phyloP scores from a whole-genome alignment of 805 yeast species.

The Cyberlindnera mississippiensis region DNA sequence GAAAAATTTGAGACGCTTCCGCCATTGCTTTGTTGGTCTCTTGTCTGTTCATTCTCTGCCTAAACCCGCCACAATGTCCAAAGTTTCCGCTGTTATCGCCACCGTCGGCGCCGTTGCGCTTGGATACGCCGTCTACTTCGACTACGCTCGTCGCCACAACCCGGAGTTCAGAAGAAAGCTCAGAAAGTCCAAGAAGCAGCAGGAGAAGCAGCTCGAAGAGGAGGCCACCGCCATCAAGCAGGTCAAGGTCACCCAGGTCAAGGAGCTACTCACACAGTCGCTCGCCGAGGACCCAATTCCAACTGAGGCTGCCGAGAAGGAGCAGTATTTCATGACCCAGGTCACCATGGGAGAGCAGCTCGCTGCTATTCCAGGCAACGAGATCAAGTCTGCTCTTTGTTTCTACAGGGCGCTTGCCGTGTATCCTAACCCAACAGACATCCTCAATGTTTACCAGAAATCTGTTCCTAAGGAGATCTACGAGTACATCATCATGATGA shows the following conservation, averaged over 20 bases:
- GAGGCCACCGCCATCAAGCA: constrained; percentile 55
- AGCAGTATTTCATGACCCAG: constrained; percentile 74
- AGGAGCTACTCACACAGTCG: constrained; percentile 58
- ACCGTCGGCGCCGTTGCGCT: constrained; percentile 44
- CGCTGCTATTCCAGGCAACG: constrained; percentile 59
- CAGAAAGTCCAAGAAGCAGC: constrained; percentile 58
- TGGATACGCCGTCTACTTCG: constrained; percentile 86
- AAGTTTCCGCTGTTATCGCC: constrained; percentile 30
- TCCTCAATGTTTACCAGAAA: constrained; percentile 85
- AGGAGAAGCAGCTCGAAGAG: constrained; percentile 52
- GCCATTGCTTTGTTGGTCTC: too few species aligned
- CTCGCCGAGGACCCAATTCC: constrained; percentile 75
- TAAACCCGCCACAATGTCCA: constrained; percentile 27
- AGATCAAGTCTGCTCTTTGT: constrained; percentile 79
- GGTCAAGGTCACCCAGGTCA: constrained; percentile 55
- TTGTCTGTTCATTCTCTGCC: background rate
- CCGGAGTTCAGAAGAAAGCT: constrained; percentile 77
- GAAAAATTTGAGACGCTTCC: constrained; percentile 16
- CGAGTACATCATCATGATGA: constrained; percentile 81
- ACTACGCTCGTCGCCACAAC: constrained; percentile 82
- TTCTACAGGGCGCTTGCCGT: constrained; percentile 92
- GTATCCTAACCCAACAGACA: constrained; percentile 92
- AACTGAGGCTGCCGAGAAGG: constrained; percentile 61
- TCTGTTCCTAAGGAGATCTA: constrained; percentile 78
- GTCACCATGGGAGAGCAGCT: constrained; percentile 84